phyloP scores from a whole-genome alignment of 2,329 filamentous ascomycete species.

The Coleophoma cylindrospora region DNA sequence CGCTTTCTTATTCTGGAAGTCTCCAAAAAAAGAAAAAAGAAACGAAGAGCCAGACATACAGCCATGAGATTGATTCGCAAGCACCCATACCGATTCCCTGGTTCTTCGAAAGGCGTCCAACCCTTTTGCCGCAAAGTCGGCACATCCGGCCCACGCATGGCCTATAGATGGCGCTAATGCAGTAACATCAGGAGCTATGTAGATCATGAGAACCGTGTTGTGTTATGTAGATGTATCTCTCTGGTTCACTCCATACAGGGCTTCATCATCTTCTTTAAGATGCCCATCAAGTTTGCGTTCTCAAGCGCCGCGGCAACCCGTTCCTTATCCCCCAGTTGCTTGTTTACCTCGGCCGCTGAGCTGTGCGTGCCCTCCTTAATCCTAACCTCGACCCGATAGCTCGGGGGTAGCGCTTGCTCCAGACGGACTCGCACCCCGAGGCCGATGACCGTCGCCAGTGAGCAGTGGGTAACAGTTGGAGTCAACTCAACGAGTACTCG shows the following conservation, averaged over 20 bases:
- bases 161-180: too few relatives aligned
- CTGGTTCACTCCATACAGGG: constrained; percentile 57
- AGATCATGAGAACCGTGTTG: too few relatives aligned
- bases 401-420: constrained; percentile 84
- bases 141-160: too few relatives aligned
- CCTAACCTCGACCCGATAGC: constrained; percentile 85
- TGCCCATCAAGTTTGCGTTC: constrained; percentile 83
- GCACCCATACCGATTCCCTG: too few relatives aligned
- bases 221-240: constrained; percentile 5
- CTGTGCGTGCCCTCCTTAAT: constrained; percentile 97
- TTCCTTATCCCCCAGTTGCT: constrained; percentile 95
- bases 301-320: constrained; percentile 90
- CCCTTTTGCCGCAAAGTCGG: too few relatives aligned
- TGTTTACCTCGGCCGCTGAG: constrained; percentile 93
- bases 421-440: constrained; percentile 87
- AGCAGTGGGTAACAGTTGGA: constrained; percentile 95
- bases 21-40: too few relatives aligned
- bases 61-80: too few relatives aligned
- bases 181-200: too few relatives aligned
- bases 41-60: too few relatives aligned
- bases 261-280: constrained; percentile 90
- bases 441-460: constrained; percentile 91
- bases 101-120: too few relatives aligned
- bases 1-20: too few relatives aligned
- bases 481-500: constrained; percentile 85